A percentile compares a stretch with the other conserved stretches of the same genome.
Evolutionary conservation across 106 monocot species (phyloP).

Genomic region (Platanthera guangdongensis): DNA sequence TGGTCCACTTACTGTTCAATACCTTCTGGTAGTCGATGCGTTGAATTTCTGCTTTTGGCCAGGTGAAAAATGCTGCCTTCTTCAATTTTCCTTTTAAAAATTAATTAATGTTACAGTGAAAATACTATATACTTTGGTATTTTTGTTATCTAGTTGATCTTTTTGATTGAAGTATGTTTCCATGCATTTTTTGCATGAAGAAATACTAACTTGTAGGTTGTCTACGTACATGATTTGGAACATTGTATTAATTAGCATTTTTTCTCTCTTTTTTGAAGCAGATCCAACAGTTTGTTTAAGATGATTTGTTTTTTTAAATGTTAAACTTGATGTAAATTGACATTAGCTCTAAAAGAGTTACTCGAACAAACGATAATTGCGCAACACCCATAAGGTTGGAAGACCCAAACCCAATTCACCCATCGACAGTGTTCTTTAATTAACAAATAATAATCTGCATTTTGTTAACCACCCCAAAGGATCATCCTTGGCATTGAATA

Average conservation of each 20-base stretch:
- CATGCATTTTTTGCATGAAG: neutral
- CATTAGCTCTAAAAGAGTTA: neutral
- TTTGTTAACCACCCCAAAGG: no score
- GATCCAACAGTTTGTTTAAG: neutral
- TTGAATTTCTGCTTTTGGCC: slow-evolving; percentile 99
- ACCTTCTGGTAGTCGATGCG: slow-evolving; percentile 87
- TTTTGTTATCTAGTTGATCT: neutral
- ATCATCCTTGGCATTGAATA: no score
- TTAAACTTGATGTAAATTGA: neutral
- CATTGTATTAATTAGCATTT: neutral
- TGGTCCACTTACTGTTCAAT: slow-evolving; percentile 95
- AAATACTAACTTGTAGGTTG: neutral
- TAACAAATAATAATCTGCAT: no score
- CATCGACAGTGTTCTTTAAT: no score
- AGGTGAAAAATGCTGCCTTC: slow-evolving; percentile 23
- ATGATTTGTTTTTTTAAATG: neutral
- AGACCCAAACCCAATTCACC: no score
- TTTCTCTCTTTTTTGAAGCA: neutral
- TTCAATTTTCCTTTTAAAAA: neutral
- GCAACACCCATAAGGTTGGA: no score
- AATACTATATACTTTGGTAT: neutral
- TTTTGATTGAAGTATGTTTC: neutral
- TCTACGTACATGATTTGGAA: neutral
- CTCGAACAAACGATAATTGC: no score
- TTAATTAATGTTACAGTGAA: neutral